phyloP scores from a whole-genome alignment of 2,329 filamentous ascomycete genomes.

The Trichoderma asperellum region DNA sequence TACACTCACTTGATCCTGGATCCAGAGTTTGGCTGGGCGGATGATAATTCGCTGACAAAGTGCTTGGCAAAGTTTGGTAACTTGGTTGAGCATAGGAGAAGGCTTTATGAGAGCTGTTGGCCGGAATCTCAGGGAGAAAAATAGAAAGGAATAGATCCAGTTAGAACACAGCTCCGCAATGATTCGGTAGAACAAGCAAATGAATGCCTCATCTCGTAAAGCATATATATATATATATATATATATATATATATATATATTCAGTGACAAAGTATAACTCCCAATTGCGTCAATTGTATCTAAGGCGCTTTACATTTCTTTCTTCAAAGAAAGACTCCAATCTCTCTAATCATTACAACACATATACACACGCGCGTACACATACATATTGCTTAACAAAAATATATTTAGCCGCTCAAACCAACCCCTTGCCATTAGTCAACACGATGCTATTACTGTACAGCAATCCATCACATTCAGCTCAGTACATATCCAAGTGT shows the following conservation, averaged over 20 bases:
- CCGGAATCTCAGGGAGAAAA: neutral
- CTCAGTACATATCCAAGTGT: neutral
- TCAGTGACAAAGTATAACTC: neutral
- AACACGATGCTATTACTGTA: neutral
- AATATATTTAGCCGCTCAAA: neutral
- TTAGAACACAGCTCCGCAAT: neutral
- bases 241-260: no score
- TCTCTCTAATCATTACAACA: neutral
- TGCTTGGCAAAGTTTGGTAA: conserved; percentile 61
- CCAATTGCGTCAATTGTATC: neutral
- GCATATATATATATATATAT: no score
- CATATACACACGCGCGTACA: neutral
- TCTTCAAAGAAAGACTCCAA: neutral
- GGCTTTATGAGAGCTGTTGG: conserved; percentile 44
- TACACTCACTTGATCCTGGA: conserved; percentile 84
- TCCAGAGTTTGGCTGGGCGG: conserved; percentile 61
- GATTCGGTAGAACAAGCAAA: neutral
- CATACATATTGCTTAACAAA: neutral
- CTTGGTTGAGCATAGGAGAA: conserved; percentile 56
- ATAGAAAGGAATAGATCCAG: neutral
- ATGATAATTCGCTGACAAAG: conserved; percentile 61
- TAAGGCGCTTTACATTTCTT: neutral
- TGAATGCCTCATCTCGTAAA: neutral
- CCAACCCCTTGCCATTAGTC: neutral
- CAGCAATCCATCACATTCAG: neutral